Conservation (phyloP, 495 filamentous ascomycete species). For the Pseudotulostoma volvatum region DNA sequence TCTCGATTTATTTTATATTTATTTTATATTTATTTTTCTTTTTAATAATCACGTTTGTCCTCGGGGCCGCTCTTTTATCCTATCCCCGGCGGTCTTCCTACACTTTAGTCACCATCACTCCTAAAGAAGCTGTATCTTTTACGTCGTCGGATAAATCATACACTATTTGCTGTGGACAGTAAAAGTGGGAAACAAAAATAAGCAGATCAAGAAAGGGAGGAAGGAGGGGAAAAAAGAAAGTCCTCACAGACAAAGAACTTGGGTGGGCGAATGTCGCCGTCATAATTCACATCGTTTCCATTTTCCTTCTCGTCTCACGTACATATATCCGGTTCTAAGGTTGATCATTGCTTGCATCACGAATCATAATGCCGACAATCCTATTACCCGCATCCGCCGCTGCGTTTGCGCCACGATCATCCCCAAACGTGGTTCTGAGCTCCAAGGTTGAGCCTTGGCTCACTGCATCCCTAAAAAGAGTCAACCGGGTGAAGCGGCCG, state of each 20-base stretch:
- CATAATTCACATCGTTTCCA: conserved; percentile 23
- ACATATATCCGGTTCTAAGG: conserved; percentile 8
- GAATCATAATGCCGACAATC: conserved; percentile 67
- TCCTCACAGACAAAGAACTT: conserved; percentile 7
- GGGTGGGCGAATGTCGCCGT: conserved; percentile 33
- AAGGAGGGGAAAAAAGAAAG: background rate
- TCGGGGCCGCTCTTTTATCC: conserved; percentile 25
- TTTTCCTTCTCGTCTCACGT: conserved; percentile 13
- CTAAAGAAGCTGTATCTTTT: conserved; percentile 10
- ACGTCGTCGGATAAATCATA: conserved; percentile 2
- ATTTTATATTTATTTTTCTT: conserved; percentile 37
- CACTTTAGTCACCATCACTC: conserved; percentile 13
- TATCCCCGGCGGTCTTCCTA: no score
- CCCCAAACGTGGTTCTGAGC: conserved; percentile 89
- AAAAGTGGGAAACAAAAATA: background rate
- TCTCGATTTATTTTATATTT: conserved; percentile 35
- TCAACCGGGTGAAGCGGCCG: conserved; percentile 93
- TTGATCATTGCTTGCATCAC: conserved; percentile 17
- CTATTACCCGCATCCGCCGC: conserved; percentile 89
- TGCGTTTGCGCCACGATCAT: conserved; percentile 86
- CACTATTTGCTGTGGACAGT: conserved; percentile 2
- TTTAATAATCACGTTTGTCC: conserved; percentile 33
- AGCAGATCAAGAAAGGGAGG: conserved; percentile 5
- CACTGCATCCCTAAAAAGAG: conserved; percentile 89
- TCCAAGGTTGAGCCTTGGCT: conserved; percentile 95